phyloP scores from a whole-genome alignment of 352 stramenopile genomes.

The Globisporangium perplexum region DNA sequence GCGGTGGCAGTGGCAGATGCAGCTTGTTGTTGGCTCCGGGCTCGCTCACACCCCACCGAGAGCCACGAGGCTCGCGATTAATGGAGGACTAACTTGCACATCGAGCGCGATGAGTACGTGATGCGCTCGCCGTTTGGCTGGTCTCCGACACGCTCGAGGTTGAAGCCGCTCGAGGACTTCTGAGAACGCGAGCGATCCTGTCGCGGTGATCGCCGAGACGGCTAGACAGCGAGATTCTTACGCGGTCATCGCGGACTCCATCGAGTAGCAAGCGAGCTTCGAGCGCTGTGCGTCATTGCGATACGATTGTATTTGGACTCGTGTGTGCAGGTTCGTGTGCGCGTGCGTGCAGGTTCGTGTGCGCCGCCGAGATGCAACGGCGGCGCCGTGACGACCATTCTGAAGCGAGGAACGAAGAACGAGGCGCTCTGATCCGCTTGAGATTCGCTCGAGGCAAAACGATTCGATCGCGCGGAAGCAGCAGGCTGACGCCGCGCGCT shows the following conservation, averaged over 20 bases:
- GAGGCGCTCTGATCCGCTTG: not conserved
- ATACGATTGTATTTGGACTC: too few relatives aligned
- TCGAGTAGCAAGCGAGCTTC: too few relatives aligned
- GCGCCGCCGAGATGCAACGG: too few relatives aligned
- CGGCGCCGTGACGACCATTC: not conserved
- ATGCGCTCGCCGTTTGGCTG: not conserved
- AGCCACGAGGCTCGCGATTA: not conserved
- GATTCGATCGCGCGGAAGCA: too few relatives aligned
- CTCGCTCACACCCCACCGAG: not conserved
- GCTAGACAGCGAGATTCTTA: too few relatives aligned
- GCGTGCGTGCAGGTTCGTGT: not conserved
- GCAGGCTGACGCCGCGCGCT: too few relatives aligned
- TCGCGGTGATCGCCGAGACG: too few relatives aligned
- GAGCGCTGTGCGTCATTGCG: too few relatives aligned
- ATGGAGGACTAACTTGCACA: not conserved
- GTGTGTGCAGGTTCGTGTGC: too few relatives aligned
- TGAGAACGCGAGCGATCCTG: not conserved
- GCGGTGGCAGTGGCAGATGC: not conserved
- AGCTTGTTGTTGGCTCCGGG: not conserved
- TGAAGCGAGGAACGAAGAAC: not conserved
- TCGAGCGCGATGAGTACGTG: not conserved
- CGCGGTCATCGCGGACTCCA: too few relatives aligned
- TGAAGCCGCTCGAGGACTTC: not conserved
- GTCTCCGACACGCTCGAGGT: not conserved
- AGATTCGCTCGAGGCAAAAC: too few relatives aligned